Evolutionary conservation across 1,139 yeast genomes (phyloP).

Genomic region (Blastobotrys ciferrii): DNA sequence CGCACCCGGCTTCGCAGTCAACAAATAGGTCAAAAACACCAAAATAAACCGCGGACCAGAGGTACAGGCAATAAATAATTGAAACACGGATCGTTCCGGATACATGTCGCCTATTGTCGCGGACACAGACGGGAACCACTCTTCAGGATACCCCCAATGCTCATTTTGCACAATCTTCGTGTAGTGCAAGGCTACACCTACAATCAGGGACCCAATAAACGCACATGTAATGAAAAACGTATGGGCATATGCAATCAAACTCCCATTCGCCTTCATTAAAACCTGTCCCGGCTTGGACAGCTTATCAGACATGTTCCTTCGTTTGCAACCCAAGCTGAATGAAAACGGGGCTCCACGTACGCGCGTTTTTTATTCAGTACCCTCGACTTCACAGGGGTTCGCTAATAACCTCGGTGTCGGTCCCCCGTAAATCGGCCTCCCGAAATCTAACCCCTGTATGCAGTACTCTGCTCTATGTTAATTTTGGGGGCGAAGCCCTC

Average conservation of each 20-base stretch:
- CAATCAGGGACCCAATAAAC: slow-evolving; percentile 66
- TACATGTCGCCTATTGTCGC: slow-evolving; percentile 96
- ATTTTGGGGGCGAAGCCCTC: too few relatives aligned
- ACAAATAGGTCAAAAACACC: slow-evolving; percentile 56
- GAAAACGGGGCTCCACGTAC: too few relatives aligned
- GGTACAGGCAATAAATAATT: slow-evolving; percentile 57
- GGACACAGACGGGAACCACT: slow-evolving; percentile 97
- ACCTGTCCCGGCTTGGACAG: slow-evolving; percentile 22
- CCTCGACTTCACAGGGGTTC: too few relatives aligned
- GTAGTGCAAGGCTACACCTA: slow-evolving; percentile 75
- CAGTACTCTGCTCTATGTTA: too few relatives aligned
- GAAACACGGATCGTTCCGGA: slow-evolving; percentile 92
- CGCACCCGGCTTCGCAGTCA: slow-evolving; percentile 41
- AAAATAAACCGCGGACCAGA: slow-evolving; percentile 74
- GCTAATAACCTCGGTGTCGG: too few relatives aligned
- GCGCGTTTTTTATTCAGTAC: too few relatives aligned
- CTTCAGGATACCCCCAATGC: slow-evolving; percentile 88
- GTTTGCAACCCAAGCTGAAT: too few relatives aligned
- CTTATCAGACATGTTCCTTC: slow-evolving; percentile 38
- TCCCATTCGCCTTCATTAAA: slow-evolving; percentile 46
- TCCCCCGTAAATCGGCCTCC: too few relatives aligned
- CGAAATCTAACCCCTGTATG: too few relatives aligned
- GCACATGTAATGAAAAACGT: slow-evolving; percentile 67
- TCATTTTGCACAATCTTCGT: slow-evolving; percentile 85
- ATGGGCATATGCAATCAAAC: slow-evolving; percentile 66